Conservation (phyloP, 306 rosid genomes). For the Prunus mume region DNA sequence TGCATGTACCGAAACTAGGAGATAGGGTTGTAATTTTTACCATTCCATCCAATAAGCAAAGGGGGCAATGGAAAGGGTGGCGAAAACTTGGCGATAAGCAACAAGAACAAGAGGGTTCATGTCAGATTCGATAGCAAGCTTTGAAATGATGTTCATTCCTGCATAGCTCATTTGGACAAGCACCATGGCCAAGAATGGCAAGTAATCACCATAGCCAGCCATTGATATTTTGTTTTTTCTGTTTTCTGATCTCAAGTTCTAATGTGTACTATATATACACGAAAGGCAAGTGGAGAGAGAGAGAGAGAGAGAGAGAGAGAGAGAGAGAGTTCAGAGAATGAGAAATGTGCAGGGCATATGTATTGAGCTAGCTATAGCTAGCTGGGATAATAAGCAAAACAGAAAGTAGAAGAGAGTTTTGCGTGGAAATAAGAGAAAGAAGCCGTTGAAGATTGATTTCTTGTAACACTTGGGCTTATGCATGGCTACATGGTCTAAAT, state of each 20-base stretch:
- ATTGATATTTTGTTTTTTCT: background rate
- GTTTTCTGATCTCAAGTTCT: too few species aligned
- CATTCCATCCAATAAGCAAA: conserved; percentile 65
- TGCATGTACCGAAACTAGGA: background rate
- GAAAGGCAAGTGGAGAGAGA: background rate
- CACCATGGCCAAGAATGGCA: conserved; percentile 58
- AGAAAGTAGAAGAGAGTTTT: conserved; percentile 18
- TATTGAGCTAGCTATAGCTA: background rate
- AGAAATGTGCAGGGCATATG: background rate
- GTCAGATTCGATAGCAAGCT: conserved; percentile 73
- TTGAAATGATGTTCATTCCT: conserved; percentile 73
- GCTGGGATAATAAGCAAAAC: background rate
- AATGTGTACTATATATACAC: background rate
- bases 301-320: background rate
- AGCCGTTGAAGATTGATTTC: conserved; percentile 24
- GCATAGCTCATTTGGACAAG: conserved; percentile 53
- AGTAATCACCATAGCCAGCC: conserved; percentile 17
- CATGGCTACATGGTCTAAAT: conserved; percentile 21
- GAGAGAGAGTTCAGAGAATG: background rate
- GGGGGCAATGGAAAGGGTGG: conserved; percentile 61
- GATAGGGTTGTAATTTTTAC: conserved; percentile 22
- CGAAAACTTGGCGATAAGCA: conserved; percentile 80
- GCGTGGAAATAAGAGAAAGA: conserved; percentile 23
- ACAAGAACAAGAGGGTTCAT: conserved; percentile 81
- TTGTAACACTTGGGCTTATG: conserved; percentile 35